These are phyloP conservation scores for Aspergillus floridensis DNA, from an alignment of 2,329 filamentous ascomycete species.

Conservation along the genomic window DNA sequence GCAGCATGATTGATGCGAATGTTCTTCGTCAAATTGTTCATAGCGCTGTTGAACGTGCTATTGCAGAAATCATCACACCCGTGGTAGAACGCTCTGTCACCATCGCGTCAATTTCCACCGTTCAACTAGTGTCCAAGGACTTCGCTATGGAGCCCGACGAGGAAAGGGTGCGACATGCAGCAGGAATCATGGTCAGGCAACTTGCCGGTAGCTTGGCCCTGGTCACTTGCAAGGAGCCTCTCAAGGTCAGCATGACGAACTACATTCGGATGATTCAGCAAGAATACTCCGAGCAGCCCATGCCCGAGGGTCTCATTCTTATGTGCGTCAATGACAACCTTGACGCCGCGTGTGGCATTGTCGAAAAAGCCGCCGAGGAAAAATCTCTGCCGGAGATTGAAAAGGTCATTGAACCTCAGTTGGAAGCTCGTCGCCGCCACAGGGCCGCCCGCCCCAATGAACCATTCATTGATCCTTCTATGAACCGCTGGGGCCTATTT, in stretches of 20 bases:
- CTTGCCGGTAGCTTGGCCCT: conserved; percentile 90
- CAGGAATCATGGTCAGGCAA: conserved; percentile 91
- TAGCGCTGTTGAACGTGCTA: conserved; percentile 79
- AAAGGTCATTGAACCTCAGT: conserved; percentile 78
- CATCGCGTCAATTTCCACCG: conserved; percentile 93
- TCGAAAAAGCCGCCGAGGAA: conserved; percentile 93
- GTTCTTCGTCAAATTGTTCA: conserved; percentile 73
- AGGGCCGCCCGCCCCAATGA: conserved; percentile 73
- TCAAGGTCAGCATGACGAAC: conserved; percentile 95
- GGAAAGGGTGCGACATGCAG: conserved; percentile 78
- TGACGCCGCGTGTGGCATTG: conserved; percentile 86
- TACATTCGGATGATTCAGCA: conserved; percentile 85
- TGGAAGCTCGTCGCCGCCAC: conserved; percentile 75
- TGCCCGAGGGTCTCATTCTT: conserved; percentile 91
- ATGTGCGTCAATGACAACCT: conserved; percentile 99
- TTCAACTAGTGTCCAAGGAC: conserved; percentile 93
- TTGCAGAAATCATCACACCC: conserved; percentile 94
- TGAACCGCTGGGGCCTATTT: conserved; percentile 88
- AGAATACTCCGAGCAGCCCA: conserved; percentile 63
- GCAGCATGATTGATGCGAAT: conserved; percentile 70
- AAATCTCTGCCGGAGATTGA: conserved; percentile 93
- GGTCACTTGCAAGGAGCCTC: conserved; percentile 96
- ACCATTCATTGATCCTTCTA: conserved; percentile 74
- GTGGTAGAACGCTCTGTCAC: conserved; percentile 97
- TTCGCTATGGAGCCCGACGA: conserved; percentile 92